Conservation (phyloP, 2,329 filamentous ascomycete genomes). For the Lasiodiplodia sp. region DNA sequence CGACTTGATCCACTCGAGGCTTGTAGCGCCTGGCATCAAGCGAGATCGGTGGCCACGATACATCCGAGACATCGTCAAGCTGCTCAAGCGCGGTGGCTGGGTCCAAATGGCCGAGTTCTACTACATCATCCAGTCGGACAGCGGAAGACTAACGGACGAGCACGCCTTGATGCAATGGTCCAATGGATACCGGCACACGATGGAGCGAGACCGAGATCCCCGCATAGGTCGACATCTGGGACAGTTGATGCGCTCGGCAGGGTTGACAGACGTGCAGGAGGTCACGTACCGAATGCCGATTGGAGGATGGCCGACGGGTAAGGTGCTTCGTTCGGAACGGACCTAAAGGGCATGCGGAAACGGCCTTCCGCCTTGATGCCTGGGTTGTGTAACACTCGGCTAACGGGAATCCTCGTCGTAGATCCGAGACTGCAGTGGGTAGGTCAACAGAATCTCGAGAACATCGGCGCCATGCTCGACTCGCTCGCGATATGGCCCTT, state of each 20-base stretch:
- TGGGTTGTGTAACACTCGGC: slow-evolving; percentile 17
- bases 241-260: slow-evolving; percentile 40
- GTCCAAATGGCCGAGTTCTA: slow-evolving; percentile 89
- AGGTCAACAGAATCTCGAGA: slow-evolving; percentile 40
- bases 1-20: slow-evolving; percentile 82
- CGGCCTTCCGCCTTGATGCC: not conserved
- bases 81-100: slow-evolving; percentile 81
- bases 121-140: slow-evolving; percentile 84
- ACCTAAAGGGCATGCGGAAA: slow-evolving; percentile 17
- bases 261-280: slow-evolving; percentile 42
- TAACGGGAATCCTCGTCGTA: slow-evolving; percentile 30
- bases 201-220: slow-evolving; percentile 45
- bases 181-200: slow-evolving; percentile 43
- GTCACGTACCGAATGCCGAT: slow-evolving; percentile 45
- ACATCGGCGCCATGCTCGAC: slow-evolving; percentile 46
- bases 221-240: slow-evolving; percentile 43
- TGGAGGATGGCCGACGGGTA: slow-evolving; percentile 48
- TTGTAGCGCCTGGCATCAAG: slow-evolving; percentile 76
- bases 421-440: slow-evolving; percentile 42
- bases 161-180: slow-evolving; percentile 48
- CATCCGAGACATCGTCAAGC: slow-evolving; percentile 74
- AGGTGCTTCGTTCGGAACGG: slow-evolving; percentile 20
- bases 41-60: slow-evolving; percentile 76
- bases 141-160: slow-evolving; percentile 72
- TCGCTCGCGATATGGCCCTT: slow-evolving; percentile 49